These are phyloP conservation scores for Rhododendron williamsianum DNA, from an alignment of 148 eudicot genomes.

Conservation along the genomic window DNA sequence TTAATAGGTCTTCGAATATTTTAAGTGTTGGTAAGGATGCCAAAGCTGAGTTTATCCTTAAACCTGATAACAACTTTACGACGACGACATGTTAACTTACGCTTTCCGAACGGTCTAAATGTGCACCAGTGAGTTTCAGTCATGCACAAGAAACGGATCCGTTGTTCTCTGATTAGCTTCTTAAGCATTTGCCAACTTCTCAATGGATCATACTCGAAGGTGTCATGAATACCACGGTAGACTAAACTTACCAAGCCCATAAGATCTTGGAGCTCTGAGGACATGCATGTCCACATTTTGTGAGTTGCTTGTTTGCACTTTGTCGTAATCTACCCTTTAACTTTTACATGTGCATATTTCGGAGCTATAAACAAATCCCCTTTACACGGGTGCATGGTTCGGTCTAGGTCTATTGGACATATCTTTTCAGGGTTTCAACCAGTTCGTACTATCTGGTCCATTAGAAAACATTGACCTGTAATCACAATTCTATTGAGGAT, in stretches of 20 bases:
- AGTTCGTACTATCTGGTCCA: neutral
- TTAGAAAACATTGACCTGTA: neutral
- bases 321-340: neutral
- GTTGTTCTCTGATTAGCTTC: neutral
- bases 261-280: neutral
- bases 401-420: neutral
- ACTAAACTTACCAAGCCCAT: neutral
- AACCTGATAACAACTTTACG: neutral
- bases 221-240: neutral
- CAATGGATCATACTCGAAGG: neutral
- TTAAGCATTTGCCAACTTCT: constrained; percentile 3
- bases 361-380: neutral
- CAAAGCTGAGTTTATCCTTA: neutral
- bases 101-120: neutral
- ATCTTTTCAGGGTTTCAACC: neutral
- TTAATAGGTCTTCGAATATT: neutral
- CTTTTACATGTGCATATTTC: neutral
- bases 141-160: neutral
- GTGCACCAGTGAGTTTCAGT: neutral
- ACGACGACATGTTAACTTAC: neutral
- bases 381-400: neutral
- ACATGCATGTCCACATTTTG: neutral
- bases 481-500: neutral
- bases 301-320: neutral
- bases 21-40: neutral